phyloP scores from a whole-genome alignment of 192 early-diverging fungal genomes.

The Haplosporangium gracile region DNA sequence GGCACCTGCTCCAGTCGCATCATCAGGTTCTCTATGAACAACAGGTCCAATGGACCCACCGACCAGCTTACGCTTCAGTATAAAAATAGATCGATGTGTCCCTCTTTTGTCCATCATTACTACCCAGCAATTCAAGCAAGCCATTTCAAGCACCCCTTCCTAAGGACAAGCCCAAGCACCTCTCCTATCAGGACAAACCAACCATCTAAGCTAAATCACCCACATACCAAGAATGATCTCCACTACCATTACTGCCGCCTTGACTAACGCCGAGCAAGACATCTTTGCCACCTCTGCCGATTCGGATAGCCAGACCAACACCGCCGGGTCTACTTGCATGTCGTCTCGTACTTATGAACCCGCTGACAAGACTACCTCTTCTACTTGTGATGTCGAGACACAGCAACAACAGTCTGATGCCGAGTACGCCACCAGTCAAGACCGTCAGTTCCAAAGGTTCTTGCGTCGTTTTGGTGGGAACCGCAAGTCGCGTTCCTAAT shows the following conservation, averaged over 20 bases:
- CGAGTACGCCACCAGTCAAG: background rate
- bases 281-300: background rate
- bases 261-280: background rate
- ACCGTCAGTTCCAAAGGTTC: slow-evolving; percentile 1
- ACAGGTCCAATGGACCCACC: too few species aligned
- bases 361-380: background rate
- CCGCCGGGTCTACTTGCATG: background rate
- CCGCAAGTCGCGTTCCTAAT: background rate
- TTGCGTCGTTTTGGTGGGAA: background rate
- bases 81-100: too few species aligned
- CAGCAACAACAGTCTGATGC: background rate
- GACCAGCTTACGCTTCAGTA: too few species aligned
- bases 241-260: background rate
- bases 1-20: too few species aligned
- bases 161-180: too few species aligned
- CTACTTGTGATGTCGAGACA: background rate
- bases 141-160: too few species aligned
- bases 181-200: background rate
- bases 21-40: too few species aligned
- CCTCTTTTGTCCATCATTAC: too few species aligned
- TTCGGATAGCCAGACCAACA: background rate
- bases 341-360: background rate
- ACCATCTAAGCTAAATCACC: background rate
- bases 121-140: too few species aligned
- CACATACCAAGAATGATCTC: background rate